Base-by-base conservation (phyloP, 306 rosid genomes). In the Cucurbita ficifolia region DNA sequence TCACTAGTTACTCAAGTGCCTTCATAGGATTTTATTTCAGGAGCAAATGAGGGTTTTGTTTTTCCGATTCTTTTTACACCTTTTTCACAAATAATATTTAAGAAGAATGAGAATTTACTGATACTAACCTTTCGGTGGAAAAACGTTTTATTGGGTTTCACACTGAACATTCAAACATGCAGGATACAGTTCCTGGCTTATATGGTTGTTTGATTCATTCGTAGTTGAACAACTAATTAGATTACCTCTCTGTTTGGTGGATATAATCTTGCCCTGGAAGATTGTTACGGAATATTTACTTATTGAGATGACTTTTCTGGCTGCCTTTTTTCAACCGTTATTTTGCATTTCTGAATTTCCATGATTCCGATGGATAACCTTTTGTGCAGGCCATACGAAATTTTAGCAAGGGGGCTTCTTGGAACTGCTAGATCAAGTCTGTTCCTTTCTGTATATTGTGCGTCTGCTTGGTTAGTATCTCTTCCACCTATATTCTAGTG, bases 341-440 rank as follows among this genome's bases (percentile, higher is more conserved):
- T 52, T 54, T 54, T 35, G 76, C 40, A 72, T 42, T 18, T 39
- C 18, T 0, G 5, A 53, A 72, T 11, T 22, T 52, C 51, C 38
- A n/a, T 40, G 50, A 38, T 53, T 54, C 9, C 4, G 71, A 45
- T 72, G 55, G 18, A 49, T 52, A 13, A 73, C 71, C 80, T 62
- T 65, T 17, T 83, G 22, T 60, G 88, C 91, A 95, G 99, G 83
- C 89, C 93, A 13, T 58, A 39, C 77, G 79, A 85, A 54, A 86
- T 95, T 80, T 76, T 95, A 52, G 85, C 86, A 38, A 95, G 90
- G 76, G 91, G 91, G 79, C 87, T 94, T 79, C 54, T 91, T 54
- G 99, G 96, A 76, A 95, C 99, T 51, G 90, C 96, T 40, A 85
- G 97, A 81, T 95, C 99, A 83, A 95, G 99, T 87, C 82, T 95